Conservation (phyloP, 352 stramenopile genomes). For the Phytophthora ohioensis region DNA sequence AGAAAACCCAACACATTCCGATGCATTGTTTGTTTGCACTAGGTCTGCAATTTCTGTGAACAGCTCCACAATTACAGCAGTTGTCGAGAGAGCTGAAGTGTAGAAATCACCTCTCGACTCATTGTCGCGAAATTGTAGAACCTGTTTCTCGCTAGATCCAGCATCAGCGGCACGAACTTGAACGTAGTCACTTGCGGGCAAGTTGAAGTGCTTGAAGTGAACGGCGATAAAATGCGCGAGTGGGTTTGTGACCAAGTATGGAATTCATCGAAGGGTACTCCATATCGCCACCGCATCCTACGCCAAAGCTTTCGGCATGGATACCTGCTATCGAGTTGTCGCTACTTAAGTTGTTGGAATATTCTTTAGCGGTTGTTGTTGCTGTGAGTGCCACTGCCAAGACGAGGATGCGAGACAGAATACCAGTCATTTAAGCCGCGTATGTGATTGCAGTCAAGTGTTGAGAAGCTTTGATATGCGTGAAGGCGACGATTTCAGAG, state of each 20-base stretch:
- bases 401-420: constrained; percentile 3
- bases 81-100: constrained; percentile 38
- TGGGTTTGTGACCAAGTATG: constrained; percentile 50
- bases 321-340: constrained; percentile 9
- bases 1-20: constrained; percentile 53
- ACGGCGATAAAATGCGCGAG: constrained; percentile 63
- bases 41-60: constrained; percentile 31
- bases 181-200: constrained; percentile 63
- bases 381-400: constrained; percentile 5
- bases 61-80: constrained; percentile 57
- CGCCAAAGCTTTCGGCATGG: constrained; percentile 30
- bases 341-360: constrained; percentile 12
- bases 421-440: constrained; percentile 2
- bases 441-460: neutral
- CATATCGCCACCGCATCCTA: constrained; percentile 42
- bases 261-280: constrained; percentile 34
- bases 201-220: constrained; percentile 71
- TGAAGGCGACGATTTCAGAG: constrained; percentile 13
- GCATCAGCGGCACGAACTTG: constrained; percentile 45
- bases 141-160: constrained; percentile 30
- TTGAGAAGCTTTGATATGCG: constrained; percentile 2
- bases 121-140: constrained; percentile 47
- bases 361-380: neutral
- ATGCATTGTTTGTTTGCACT: constrained; percentile 16
- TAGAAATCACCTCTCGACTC: constrained; percentile 45